Evolutionary conservation across 495 filamentous ascomycete genomes (phyloP).

Genomic region (Paragyromitra xinjiangensis): DNA sequence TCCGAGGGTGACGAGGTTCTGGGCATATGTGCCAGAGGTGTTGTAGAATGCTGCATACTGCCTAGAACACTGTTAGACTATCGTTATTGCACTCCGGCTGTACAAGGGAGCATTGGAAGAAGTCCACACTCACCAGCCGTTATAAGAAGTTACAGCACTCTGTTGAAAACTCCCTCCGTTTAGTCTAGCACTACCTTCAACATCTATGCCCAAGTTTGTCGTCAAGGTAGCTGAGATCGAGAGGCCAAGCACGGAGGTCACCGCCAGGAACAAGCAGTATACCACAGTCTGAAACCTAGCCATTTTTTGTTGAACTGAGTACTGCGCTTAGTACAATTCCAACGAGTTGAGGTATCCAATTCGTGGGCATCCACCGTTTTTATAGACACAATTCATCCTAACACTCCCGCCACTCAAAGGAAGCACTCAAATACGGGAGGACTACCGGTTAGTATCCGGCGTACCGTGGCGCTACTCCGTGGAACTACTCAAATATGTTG

Average conservation of each 20-base stretch:
- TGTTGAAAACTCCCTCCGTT: conserved; percentile 59
- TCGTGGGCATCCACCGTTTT: conserved; percentile 5
- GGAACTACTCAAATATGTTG: neutral
- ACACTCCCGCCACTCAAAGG: neutral
- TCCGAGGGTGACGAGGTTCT: conserved; percentile 61
- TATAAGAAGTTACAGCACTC: conserved; percentile 56
- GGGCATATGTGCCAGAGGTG: conserved; percentile 47
- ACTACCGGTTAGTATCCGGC: neutral
- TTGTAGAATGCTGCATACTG: conserved; percentile 64
- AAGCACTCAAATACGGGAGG: neutral
- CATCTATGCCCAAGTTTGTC: conserved; percentile 53
- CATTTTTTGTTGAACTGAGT: conserved; percentile 19
- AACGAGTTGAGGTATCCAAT: neutral
- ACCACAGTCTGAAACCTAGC: conserved; percentile 32
- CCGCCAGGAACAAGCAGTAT: conserved; percentile 33
- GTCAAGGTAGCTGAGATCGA: conserved; percentile 36
- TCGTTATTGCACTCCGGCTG: neutral
- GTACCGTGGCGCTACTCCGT: neutral
- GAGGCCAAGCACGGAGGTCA: conserved; percentile 33
- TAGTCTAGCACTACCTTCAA: conserved; percentile 53
- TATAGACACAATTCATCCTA: neutral
- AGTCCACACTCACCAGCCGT: conserved; percentile 47
- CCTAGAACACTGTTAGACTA: conserved; percentile 41
- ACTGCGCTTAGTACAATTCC: neutral
- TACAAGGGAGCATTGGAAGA: neutral